Percentiles rank a stretch among this genome's conserved stretches.
phyloP scores from a whole-genome alignment of 2,329 filamentous ascomycete species.

The Pseudogymnoascus sp. region DNA sequence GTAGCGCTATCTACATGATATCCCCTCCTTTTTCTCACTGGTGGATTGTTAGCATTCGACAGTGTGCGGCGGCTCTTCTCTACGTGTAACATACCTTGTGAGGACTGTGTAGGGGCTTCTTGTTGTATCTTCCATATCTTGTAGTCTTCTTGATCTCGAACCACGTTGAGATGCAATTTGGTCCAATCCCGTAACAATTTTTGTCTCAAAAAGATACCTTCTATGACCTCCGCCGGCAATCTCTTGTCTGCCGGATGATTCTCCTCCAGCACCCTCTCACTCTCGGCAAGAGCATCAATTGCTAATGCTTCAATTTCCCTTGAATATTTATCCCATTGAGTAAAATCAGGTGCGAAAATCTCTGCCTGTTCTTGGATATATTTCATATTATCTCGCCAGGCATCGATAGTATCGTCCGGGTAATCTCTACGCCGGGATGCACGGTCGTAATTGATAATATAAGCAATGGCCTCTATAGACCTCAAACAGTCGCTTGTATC shows the following conservation, averaged over 20 bases:
- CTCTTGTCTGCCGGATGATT: background rate
- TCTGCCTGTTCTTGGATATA: background rate
- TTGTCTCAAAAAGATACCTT: background rate
- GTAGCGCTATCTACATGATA: background rate
- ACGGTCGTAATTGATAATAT: background rate
- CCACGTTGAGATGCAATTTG: background rate
- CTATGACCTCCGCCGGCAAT: background rate
- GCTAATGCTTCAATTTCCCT: background rate
- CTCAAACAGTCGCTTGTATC: background rate
- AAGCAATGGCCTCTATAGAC: background rate
- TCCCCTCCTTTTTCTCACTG: background rate
- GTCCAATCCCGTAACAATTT: background rate
- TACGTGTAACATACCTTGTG: background rate
- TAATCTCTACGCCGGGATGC: background rate
- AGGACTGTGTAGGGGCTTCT: background rate
- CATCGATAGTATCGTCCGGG: background rate
- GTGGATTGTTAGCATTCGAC: background rate
- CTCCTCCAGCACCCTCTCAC: background rate
- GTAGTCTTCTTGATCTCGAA: background rate
- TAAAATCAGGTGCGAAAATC: background rate
- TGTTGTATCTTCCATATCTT: background rate
- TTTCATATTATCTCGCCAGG: background rate
- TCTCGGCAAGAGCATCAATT: background rate
- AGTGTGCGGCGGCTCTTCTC: background rate
- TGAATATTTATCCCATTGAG: background rate